A percentile compares a stretch with the other conserved stretches of the same genome.
These are phyloP conservation scores for Zangia roseola DNA, from an alignment of 768 basidiomycete species.

Conservation along the genomic window DNA sequence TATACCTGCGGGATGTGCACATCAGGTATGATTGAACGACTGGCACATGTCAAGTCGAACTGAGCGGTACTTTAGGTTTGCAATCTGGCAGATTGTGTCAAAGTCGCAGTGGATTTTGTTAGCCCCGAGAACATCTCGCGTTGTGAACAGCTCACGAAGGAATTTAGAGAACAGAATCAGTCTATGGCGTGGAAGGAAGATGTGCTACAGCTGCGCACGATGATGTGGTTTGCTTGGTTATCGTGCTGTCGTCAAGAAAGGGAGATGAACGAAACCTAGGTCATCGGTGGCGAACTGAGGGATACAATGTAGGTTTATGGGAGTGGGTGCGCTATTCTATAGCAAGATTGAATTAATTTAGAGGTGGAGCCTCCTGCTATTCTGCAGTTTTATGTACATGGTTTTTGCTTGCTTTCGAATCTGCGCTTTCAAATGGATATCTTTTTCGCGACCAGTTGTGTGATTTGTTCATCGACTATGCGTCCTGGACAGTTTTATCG, in stretches of 20 bases:
- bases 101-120: slow-evolving; percentile 94
- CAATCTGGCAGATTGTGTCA: slow-evolving; percentile 93
- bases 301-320: too few relatives aligned
- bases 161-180: slow-evolving; percentile 90
- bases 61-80: slow-evolving; percentile 57
- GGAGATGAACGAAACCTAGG: slow-evolving; percentile 35
- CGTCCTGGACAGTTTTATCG: not conserved
- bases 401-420: slow-evolving; percentile 10
- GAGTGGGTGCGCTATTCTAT: slow-evolving; percentile 24
- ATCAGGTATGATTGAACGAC: slow-evolving; percentile 57
- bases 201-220: slow-evolving; percentile 84
- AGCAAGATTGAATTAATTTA: slow-evolving; percentile 23
- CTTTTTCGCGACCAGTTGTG: too few relatives aligned
- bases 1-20: slow-evolving; percentile 91
- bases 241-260: slow-evolving; percentile 56
- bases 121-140: slow-evolving; percentile 88
- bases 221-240: slow-evolving; percentile 95
- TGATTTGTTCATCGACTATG: not conserved
- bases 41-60: not conserved
- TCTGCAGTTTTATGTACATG: slow-evolving; percentile 25
- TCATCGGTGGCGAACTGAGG: not conserved
- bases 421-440: slow-evolving; percentile 13
- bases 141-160: slow-evolving; percentile 81
- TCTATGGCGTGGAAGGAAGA: slow-evolving; percentile 92
- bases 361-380: slow-evolving; percentile 25